These are phyloP conservation scores for Panicum hallii DNA, from an alignment of 202 grass and related monocot genomes.

Conservation along the genomic window DNA sequence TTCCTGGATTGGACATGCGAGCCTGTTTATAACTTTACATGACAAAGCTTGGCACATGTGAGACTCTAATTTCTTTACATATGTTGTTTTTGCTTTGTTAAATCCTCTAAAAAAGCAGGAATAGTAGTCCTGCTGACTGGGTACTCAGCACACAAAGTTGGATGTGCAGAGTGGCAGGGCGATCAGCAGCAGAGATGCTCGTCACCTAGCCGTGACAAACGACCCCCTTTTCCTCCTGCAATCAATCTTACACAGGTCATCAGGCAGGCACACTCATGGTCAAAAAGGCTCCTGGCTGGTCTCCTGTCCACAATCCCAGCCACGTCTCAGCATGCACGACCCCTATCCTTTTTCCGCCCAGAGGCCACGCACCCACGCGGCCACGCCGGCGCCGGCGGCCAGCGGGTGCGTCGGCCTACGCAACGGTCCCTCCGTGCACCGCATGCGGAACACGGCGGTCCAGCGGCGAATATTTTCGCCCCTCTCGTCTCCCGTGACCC, in stretches of 20 bases:
- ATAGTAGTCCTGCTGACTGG: neutral
- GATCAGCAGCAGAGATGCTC: constrained; percentile 44
- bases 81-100: too few species aligned
- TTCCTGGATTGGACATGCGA: neutral
- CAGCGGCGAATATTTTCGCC: neutral
- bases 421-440: neutral
- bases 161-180: neutral
- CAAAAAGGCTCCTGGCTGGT: constrained; percentile 26
- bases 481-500: too few species aligned
- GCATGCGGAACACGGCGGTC: neutral
- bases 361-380: neutral
- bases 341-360: neutral
- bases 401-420: neutral
- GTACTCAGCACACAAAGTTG: constrained; percentile 2
- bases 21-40: too few species aligned
- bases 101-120: too few species aligned
- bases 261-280: constrained; percentile 27
- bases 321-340: neutral
- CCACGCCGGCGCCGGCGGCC: neutral
- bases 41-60: too few species aligned
- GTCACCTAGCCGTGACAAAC: constrained; percentile 53
- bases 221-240: neutral
- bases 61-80: too few species aligned
- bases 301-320: neutral
- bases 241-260: constrained; percentile 11